Base-by-base conservation (phyloP, 2,329 filamentous ascomycete species). In the Achaetomium macrosporum region DNA sequence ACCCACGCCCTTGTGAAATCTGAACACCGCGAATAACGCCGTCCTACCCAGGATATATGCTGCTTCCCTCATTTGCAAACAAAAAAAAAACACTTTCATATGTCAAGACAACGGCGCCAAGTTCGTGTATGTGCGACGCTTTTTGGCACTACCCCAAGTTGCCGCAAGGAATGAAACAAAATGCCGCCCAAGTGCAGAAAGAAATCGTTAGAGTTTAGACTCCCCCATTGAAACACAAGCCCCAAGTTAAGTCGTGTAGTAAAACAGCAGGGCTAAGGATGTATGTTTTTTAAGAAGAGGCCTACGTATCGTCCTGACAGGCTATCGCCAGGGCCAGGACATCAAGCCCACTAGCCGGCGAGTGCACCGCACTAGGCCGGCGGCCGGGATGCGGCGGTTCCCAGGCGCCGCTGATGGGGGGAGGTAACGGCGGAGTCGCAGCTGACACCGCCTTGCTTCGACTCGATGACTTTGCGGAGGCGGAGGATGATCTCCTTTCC, bases 241-340 rank as follows among this genome's bases (percentile, higher is more conserved):
- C 33, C 11, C 33, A 11, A 12, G 33, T 9, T 12, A 35, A 35
- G 33, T 12, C 25, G 25, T 25, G 25, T 25, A 25, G 4, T 7
- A 25, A 25, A 4, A 25, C 25, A 25, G 25, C 36, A 17, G 15
- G 13, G 36, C 5, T 39, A 39, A 36, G 33, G 12, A 36, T 5
- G 33, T 12, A n/a, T 13, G 33, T 4, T 36, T 9, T 41, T 50
- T 52, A 25, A 25, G n/a, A 35, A 6, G 13, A 5, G 33, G 5
- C 33, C 33, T 37, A 58, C 31, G 47, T 61, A 42, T 71, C 71
- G 59, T 78, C 74, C 62, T 78, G 75, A 57, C 75, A 78, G 20
- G 76, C 77, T 13, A 79, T 71, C 19, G 76, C 78, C 69, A 77
- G 72, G 43, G 77, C 78, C 17, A 82, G 67, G 8, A 77, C 73